These are phyloP conservation scores for Panicum hallii DNA, from an alignment of 202 grass and related monocot species.

Conservation along the genomic window DNA sequence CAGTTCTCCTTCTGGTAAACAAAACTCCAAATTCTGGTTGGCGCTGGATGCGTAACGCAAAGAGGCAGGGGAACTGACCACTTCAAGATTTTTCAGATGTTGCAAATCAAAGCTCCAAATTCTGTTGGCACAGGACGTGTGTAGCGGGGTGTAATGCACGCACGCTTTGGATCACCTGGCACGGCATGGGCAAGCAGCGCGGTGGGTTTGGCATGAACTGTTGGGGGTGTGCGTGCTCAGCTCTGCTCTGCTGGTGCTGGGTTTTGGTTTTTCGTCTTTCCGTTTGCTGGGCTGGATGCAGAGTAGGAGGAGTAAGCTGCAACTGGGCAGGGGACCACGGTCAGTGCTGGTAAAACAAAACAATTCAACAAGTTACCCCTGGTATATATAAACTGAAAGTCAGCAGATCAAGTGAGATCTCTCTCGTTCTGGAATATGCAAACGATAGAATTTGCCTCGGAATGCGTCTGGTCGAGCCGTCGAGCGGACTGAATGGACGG, in stretches of 20 bases:
- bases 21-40: background rate
- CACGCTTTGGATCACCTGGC: background rate
- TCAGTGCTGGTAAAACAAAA: background rate
- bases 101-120: background rate
- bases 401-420: background rate
- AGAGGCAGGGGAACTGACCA: background rate
- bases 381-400: background rate
- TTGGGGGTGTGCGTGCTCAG: background rate
- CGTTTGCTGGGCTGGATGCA: background rate
- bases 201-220: background rate
- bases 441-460: constrained; percentile 2
- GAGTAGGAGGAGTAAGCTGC: background rate
- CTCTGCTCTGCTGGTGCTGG: background rate
- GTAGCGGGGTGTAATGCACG: background rate
- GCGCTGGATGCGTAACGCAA: background rate
- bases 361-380: background rate
- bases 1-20: background rate
- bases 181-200: background rate
- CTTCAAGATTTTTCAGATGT: background rate
- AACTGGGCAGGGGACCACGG: constrained; percentile 3
- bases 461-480: background rate
- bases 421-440: background rate
- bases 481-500: background rate
- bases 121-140: background rate
- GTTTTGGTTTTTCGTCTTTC: background rate